These are phyloP conservation scores for Anethum foeniculum DNA, from an alignment of 140 eudicot species.

Conservation along the genomic window DNA sequence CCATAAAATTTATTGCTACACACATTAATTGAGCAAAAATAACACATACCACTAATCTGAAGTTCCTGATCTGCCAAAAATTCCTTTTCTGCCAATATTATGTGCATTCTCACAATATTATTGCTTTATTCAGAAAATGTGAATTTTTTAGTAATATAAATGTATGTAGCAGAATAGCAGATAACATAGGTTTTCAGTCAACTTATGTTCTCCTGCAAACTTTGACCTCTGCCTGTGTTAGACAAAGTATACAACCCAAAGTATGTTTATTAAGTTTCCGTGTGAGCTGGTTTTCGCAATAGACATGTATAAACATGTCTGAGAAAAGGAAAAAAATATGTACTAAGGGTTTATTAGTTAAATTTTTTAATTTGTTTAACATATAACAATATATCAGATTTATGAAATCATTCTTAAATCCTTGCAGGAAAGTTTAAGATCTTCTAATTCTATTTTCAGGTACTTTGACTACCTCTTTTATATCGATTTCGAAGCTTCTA, in stretches of 20 bases:
- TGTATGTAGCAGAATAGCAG: not conserved
- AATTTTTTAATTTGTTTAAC: not conserved
- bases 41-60: not conserved
- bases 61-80: not conserved
- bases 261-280: not conserved
- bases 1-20: not conserved
- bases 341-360: not conserved
- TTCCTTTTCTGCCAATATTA: not conserved
- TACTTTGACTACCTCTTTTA: conserved; percentile 93
- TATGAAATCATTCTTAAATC: not conserved
- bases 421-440: not conserved
- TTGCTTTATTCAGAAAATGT: not conserved
- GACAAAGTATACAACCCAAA: not conserved
- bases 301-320: not conserved
- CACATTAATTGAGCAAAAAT: not conserved
- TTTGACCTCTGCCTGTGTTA: not conserved
- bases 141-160: not conserved
- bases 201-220: not conserved
- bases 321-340: not conserved
- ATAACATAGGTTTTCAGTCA: not conserved
- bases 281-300: not conserved
- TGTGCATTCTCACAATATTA: not conserved
- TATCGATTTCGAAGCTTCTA: conserved; percentile 90
- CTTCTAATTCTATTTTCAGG: conserved; percentile 28
- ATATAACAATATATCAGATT: not conserved